Base-by-base conservation (phyloP, 2,329 filamentous ascomycete species). In the Calonectria hongkongensis region DNA sequence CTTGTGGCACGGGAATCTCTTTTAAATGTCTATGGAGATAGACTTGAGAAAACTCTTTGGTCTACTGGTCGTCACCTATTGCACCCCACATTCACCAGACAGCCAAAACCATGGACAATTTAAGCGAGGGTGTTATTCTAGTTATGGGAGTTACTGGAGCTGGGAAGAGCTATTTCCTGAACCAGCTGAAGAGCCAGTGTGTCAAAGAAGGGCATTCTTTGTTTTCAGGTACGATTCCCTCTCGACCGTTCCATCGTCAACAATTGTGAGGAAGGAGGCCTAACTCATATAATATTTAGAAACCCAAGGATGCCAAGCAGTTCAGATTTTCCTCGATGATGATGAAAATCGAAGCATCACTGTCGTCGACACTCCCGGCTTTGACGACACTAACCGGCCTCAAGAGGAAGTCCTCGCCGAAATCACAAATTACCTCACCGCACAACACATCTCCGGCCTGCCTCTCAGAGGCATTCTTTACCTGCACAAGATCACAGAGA, bases 341-440 rank as follows among this genome's bases (percentile, higher is more conserved):
- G 68, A 60, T 15, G 50, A 66, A 9, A 62, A 45, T 9, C 50
- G 51, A 15, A 66, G 41, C 12, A 66, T 73, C 28, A 62, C 68
- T 15, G 54, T 73, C 6, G 54, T 75, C 2, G 74, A 76, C 51
- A 76, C 74, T 0, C 74, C 73, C 0, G 74, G 70, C 1, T 76
- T 75, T n/a, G 68, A 76, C n/a, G 74, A 75, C 18, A 76, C 74
- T 1, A 47, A 58, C 8, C 25, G 71, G 21, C 51, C 54, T 10
- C 62, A 73, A 27, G 51, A 28, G 0, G 73, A 73, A 0, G 48
- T 75, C 30, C 62, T 75, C 6, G 8, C 48, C 1, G 63, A 71
- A 21, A 67, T 71, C 33, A 51, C 69, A 3, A 16, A 51, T 2
- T 71, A 47, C 13, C 41, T 71, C 1, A 43, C 51, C 7, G 60